phyloP scores from a whole-genome alignment of 1,139 yeast genomes.

The Geotrichum fermentans region DNA sequence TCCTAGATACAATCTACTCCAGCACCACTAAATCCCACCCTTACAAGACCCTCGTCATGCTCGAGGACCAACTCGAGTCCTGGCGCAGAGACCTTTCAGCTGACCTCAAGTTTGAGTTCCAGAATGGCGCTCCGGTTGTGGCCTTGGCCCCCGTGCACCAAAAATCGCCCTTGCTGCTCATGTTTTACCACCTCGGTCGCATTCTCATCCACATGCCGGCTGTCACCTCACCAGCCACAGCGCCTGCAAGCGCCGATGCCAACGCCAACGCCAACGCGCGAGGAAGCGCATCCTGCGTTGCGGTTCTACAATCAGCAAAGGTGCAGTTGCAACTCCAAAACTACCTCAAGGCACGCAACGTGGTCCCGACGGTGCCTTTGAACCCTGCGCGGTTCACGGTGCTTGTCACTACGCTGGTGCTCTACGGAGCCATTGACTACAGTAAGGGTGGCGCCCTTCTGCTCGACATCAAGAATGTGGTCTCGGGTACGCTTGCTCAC shows the following conservation, averaged over 20 bases:
- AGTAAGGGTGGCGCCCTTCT: constrained; percentile 78
- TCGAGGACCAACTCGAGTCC: constrained; percentile 67
- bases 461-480: constrained; percentile 54
- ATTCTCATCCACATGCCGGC: constrained; percentile 76
- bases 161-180: constrained; percentile 56
- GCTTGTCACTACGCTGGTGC: constrained; percentile 62
- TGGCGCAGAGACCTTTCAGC: constrained; percentile 74
- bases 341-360: constrained; percentile 43
- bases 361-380: constrained; percentile 56
- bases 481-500: constrained; percentile 28
- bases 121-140: constrained; percentile 53
- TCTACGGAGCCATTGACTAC: constrained; percentile 76
- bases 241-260: not conserved
- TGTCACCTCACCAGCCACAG: constrained; percentile 43
- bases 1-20: constrained; percentile 56
- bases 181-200: constrained; percentile 73
- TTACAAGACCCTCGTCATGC: constrained; percentile 40
- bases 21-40: constrained; percentile 42
- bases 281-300: constrained; percentile 55
- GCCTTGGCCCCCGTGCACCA: constrained; percentile 41
- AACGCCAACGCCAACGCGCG: constrained; percentile 33
- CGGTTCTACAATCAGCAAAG: constrained; percentile 71
- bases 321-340: constrained; percentile 59
- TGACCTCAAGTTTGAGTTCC: constrained; percentile 58
- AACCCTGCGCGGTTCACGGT: constrained; percentile 68